Percentiles rank a stretch among this genome's conserved stretches.
phyloP scores from a whole-genome alignment of 1,139 yeast genomes.

The Pichia sp. region DNA sequence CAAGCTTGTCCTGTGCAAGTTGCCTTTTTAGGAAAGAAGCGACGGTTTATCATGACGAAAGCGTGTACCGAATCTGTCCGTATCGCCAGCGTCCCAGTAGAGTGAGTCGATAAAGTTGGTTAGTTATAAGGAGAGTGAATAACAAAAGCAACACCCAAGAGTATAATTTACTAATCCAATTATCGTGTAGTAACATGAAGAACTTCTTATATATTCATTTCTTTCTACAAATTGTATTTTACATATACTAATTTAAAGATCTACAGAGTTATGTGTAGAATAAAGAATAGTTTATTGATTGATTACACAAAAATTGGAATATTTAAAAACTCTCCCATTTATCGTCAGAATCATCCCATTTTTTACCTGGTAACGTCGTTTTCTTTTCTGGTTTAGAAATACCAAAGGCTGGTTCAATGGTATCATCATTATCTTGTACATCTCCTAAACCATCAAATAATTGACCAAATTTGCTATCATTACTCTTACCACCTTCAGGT shows the following conservation, averaged over 20 bases:
- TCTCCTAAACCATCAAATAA: constrained; percentile 48
- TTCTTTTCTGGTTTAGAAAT: constrained; percentile 52
- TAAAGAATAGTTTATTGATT: not conserved
- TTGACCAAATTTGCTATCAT: constrained; percentile 38
- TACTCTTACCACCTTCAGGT: constrained; percentile 15
- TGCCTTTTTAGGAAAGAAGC: not conserved
- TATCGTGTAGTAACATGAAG: too few relatives aligned
- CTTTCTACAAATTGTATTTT: too few relatives aligned
- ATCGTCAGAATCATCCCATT: constrained; percentile 39
- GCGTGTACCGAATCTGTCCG: not conserved
- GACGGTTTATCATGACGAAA: not conserved
- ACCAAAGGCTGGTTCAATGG: constrained; percentile 66
- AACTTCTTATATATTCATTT: too few relatives aligned
- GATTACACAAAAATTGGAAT: not conserved
- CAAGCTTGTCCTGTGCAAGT: not conserved
- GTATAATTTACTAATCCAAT: too few relatives aligned
- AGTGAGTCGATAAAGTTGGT: too few relatives aligned
- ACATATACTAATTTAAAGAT: too few relatives aligned
- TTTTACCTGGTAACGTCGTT: constrained; percentile 51
- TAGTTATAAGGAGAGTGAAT: too few relatives aligned
- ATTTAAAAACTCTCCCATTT: constrained; percentile 39
- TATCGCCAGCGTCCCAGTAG: too few relatives aligned
- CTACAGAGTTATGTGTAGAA: too few relatives aligned
- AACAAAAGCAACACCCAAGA: too few relatives aligned
- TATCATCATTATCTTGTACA: constrained; percentile 19